Percentiles rank a stretch among this genome's conserved stretches.
Conservation (phyloP, 768 basidiomycete species). For the Lyophyllum semitale region DNA sequence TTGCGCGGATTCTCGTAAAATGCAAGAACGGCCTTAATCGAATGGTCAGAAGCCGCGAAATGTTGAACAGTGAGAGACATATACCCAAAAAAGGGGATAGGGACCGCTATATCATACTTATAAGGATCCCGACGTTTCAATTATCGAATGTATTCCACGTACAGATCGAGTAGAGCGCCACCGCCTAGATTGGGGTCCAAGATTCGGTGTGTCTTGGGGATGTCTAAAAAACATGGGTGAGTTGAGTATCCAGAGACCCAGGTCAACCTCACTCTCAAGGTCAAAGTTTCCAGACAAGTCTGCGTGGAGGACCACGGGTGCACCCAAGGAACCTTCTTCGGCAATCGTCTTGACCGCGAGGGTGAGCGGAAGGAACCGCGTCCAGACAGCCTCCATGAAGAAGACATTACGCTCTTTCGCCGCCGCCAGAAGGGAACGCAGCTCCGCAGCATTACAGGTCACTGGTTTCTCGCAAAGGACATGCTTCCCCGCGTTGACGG, state of each 20-base stretch:
- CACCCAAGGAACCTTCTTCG: conserved; percentile 64
- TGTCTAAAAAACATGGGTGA: conserved; percentile 39
- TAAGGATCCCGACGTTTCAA: neutral
- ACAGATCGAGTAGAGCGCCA: conserved; percentile 85
- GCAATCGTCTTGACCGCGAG: conserved; percentile 64
- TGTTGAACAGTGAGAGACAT: conserved; percentile 15
- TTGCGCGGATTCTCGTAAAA: conserved; percentile 84
- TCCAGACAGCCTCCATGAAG: conserved; percentile 94
- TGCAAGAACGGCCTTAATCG: conserved; percentile 64
- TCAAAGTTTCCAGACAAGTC: conserved; percentile 76
- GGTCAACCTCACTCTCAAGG: conserved; percentile 53
- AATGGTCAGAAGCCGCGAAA: neutral
- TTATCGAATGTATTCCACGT: conserved; percentile 22
- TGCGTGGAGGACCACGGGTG: conserved; percentile 68
- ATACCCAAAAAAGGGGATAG: conserved; percentile 82
- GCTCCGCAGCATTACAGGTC: conserved; percentile 74
- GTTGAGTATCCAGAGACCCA: neutral
- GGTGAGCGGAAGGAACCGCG: conserved; percentile 74
- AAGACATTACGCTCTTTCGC: conserved; percentile 82
- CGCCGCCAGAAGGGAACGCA: conserved; percentile 68
- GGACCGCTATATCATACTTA: conserved; percentile 56
- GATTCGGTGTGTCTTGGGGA: conserved; percentile 72
- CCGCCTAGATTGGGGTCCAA: conserved; percentile 80
- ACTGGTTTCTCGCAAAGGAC: conserved; percentile 90
- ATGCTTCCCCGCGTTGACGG: conserved; percentile 79